Conservation (phyloP, 177 flowering plant species). For the Telopea speciosissima region DNA sequence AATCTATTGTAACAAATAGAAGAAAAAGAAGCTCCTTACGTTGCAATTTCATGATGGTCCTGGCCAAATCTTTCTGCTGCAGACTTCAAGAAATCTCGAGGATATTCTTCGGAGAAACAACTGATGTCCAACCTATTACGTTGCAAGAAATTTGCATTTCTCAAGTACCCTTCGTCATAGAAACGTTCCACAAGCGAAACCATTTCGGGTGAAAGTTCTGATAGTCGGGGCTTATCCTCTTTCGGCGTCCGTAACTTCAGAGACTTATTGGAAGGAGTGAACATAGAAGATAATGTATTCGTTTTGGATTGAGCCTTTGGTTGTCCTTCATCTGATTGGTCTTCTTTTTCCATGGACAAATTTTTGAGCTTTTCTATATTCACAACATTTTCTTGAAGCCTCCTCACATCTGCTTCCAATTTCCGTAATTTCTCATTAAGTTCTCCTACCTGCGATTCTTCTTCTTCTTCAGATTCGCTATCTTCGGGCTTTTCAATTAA, state of each 20-base stretch:
- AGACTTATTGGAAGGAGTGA: not conserved
- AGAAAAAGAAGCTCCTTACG: conserved; percentile 19
- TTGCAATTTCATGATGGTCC: conserved; percentile 23
- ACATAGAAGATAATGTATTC: conserved; percentile 14
- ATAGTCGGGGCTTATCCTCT: not conserved
- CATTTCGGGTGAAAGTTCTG: conserved; percentile 15
- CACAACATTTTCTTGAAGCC: conserved; percentile 5
- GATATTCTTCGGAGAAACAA: conserved; percentile 9
- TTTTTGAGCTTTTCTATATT: not conserved
- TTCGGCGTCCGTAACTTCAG: not conserved
- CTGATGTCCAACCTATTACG: conserved; percentile 16
- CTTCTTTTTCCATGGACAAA: not conserved
- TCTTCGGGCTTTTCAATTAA: conserved; percentile 6
- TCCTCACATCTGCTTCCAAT: conserved; percentile 15
- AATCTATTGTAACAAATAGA: not conserved
- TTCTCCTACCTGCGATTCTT: not conserved
- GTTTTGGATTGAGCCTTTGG: not conserved
- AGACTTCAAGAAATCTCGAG: conserved; percentile 15
- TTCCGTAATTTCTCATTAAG: conserved; percentile 10
- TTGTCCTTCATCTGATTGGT: not conserved
- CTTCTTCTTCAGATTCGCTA: conserved; percentile 10
- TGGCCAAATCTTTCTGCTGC: conserved; percentile 23
- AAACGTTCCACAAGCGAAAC: conserved; percentile 16
- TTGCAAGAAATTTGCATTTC: conserved; percentile 16
- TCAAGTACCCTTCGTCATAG: conserved; percentile 18